Base-by-base conservation (phyloP, 768 basidiomycete genomes). In the Crucibulum laeve region DNA sequence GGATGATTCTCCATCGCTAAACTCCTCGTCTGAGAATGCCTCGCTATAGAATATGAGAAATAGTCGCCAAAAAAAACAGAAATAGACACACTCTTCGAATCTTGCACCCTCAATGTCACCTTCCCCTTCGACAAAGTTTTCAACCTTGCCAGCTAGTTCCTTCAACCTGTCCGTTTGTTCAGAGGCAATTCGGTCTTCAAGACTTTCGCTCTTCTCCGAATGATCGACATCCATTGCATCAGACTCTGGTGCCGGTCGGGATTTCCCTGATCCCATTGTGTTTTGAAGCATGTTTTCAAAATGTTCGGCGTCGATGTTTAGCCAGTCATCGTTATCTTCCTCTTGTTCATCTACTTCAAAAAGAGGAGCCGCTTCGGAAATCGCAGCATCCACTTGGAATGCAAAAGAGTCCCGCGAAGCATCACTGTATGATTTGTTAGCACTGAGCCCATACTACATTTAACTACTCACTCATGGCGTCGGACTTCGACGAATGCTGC, bases 81-180 rank as follows among this genome's bases (percentile, higher is more conserved):
- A 35, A 33, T 11, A 28, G 14, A 70, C 87, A 56, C 64, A 98
- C 94, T 97, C 95, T 42, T 84, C 81, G 55, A 99, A 95, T 49
- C 73, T 66, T 0, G 92, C 96, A 3, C 96, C 96, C 49, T 91
- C 86, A 6, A 96, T 47, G 46, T 89, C 86, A 2, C 96, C 96
- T 57, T 94, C 67, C 2, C 88, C 92, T 52, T 91, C 82, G 2
- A 99, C 83, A 57, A 99, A 99, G n/a, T 70, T 68, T 53, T 89
- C 86, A 1, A 99, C 91, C 58, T 90, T 89, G 47, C 76, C 65
- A 8, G 96, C 94, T 41, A 99, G 72, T 47, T 77, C 74, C 52
- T 80, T 81, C 23, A 98, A 64, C 47, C 77, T 79, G 17, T 72
- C 60, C 7, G 91, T 84, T 58, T 91, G 86, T 46, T 78, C 73